These are phyloP conservation scores for Xylaria acuta DNA, from an alignment of 495 filamentous ascomycete genomes.

Conservation along the genomic window DNA sequence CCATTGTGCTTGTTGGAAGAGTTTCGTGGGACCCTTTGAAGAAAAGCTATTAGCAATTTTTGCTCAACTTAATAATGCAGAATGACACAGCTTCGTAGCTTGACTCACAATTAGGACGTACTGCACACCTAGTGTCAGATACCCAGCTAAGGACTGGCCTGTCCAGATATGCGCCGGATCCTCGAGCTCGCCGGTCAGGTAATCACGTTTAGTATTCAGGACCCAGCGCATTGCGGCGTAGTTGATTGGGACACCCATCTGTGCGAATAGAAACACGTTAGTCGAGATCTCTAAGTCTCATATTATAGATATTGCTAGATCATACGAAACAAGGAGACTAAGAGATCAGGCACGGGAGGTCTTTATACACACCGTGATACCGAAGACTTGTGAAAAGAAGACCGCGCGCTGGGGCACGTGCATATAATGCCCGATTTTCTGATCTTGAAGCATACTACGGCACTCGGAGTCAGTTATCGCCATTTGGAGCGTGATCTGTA, in stretches of 20 bases:
- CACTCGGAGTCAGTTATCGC: neutral
- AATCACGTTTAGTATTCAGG: conserved; percentile 57
- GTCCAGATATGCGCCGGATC: conserved; percentile 66
- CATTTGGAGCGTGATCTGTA: neutral
- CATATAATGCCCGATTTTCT: conserved; percentile 63
- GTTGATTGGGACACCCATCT: conserved; percentile 51
- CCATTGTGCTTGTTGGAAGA: conserved; percentile 59
- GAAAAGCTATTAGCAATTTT: conserved; percentile 12
- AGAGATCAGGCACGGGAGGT: neutral
- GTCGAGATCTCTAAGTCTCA: neutral
- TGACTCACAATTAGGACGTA: conserved; percentile 58
- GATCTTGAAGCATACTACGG: conserved; percentile 47
- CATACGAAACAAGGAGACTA: neutral
- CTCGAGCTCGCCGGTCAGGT: conserved; percentile 54
- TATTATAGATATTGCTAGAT: neutral
- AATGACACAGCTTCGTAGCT: neutral
- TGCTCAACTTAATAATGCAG: neutral
- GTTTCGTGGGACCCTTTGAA: conserved; percentile 53
- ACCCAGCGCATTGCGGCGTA: conserved; percentile 56
- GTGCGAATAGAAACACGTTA: neutral
- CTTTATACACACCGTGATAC: conserved; percentile 47
- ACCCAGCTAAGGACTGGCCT: conserved; percentile 52
- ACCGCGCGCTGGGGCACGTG: conserved; percentile 63
- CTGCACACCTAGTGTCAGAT: conserved; percentile 59
- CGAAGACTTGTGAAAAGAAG: conserved; percentile 64